These are phyloP conservation scores for Phytophthora multivora DNA, from an alignment of 352 stramenopile genomes.

Conservation along the genomic window DNA sequence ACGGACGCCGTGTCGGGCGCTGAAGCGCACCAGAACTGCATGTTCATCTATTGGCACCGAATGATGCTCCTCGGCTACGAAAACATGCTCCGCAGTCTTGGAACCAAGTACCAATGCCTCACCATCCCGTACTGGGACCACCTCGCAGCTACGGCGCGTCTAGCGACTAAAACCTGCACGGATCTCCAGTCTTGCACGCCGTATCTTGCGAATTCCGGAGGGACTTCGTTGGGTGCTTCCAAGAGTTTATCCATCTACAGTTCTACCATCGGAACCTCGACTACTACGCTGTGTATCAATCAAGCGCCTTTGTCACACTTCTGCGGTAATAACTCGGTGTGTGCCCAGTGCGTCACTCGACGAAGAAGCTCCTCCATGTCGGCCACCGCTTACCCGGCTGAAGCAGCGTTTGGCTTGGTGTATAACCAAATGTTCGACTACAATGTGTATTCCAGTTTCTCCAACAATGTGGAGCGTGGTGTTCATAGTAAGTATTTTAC, in stretches of 20 bases:
- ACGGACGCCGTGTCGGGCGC: slow-evolving; percentile 45
- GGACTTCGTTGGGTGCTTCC: slow-evolving; percentile 13
- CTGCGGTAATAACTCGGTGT: slow-evolving; percentile 43
- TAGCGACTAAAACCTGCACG: slow-evolving; percentile 28
- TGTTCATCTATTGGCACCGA: slow-evolving; percentile 83
- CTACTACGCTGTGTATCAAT: slow-evolving; percentile 34
- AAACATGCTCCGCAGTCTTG: slow-evolving; percentile 71
- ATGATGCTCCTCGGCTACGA: slow-evolving; percentile 66
- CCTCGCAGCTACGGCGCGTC: slow-evolving; percentile 30
- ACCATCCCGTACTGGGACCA: slow-evolving; percentile 72
- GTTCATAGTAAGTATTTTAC: slow-evolving; percentile 51
- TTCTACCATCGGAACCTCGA: slow-evolving; percentile 19
- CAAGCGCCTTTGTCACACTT: slow-evolving; percentile 45
- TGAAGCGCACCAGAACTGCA: slow-evolving; percentile 58
- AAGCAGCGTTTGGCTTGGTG: slow-evolving; percentile 45
- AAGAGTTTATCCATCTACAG: slow-evolving; percentile 22
- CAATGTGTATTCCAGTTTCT: slow-evolving; percentile 27
- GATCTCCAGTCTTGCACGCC: slow-evolving; percentile 42
- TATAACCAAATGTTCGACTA: slow-evolving; percentile 53
- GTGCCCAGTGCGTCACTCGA: slow-evolving; percentile 44
- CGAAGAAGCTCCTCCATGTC: slow-evolving; percentile 6
- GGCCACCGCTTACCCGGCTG: slow-evolving; percentile 32
- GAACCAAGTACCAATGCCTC: slow-evolving; percentile 46
- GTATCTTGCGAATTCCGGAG: slow-evolving; percentile 43
- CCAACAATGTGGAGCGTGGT: slow-evolving; percentile 38